Evolutionary conservation across 2,329 filamentous ascomycete species (phyloP).

Genomic region (Aspergillus sp.): DNA sequence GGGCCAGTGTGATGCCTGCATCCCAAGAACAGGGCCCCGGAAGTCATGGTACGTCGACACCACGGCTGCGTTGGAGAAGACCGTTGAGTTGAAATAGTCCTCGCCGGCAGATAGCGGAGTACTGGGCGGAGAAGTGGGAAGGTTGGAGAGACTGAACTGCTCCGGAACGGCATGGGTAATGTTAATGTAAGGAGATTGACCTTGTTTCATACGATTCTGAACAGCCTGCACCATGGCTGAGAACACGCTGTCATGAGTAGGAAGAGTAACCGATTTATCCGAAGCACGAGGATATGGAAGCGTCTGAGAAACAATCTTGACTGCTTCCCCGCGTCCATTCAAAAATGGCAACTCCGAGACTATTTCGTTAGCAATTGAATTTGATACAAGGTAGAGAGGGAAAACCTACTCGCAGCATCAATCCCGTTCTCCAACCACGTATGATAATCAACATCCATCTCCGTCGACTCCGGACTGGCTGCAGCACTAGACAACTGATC

Average conservation of each 20-base stretch:
- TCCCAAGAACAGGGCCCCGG: constrained; percentile 36
- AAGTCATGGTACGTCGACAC: constrained; percentile 54
- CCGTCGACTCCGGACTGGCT: constrained; percentile 26
- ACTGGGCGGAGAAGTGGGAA: constrained; percentile 57
- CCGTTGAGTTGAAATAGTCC: constrained; percentile 56
- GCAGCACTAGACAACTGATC: constrained; percentile 25
- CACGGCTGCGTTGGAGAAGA: constrained; percentile 57
- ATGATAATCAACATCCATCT: constrained; percentile 28
- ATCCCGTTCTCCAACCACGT: constrained; percentile 34
- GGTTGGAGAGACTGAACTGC: constrained; percentile 54
- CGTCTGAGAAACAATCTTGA: constrained; percentile 56
- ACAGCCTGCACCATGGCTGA: constrained; percentile 49
- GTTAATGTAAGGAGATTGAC: constrained; percentile 54
- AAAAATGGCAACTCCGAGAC: constrained; percentile 35
- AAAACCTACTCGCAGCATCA: constrained; percentile 28
- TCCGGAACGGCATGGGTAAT: constrained; percentile 58
- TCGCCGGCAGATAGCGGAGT: constrained; percentile 50
- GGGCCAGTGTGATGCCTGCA: constrained; percentile 41
- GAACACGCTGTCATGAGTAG: constrained; percentile 41
- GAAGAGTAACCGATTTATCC: constrained; percentile 23
- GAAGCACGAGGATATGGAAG: constrained; percentile 47
- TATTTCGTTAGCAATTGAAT: constrained; percentile 7
- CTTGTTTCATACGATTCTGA: constrained; percentile 45
- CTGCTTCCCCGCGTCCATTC: constrained; percentile 33
- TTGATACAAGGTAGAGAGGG: background rate